Evolutionary conservation across 345 rosid genomes (phyloP).

Genomic region (Euclidium syriacum): DNA sequence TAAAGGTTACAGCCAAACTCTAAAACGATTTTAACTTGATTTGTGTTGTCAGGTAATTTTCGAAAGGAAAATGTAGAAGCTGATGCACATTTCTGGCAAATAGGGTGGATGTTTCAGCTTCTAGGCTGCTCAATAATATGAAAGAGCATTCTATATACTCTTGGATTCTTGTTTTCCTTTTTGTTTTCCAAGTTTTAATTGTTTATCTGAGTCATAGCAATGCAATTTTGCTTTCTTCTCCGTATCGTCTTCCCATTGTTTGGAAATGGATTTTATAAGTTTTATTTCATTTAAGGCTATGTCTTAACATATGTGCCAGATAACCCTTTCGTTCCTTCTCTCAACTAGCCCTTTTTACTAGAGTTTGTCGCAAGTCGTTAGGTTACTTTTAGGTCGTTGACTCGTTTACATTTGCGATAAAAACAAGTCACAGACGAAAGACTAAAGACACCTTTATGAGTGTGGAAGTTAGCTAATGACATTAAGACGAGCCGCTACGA

Average conservation of each 20-base stretch:
- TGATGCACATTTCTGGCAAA: not conserved
- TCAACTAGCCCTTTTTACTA: not conserved
- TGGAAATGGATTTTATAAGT: not conserved
- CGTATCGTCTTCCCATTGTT: not conserved
- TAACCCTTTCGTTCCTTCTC: not conserved
- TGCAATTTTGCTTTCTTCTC: not conserved
- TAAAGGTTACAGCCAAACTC: not conserved
- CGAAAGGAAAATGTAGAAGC: not conserved
- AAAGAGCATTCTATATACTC: slow-evolving; percentile 13
- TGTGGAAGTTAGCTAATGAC: not conserved
- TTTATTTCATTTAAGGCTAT: not conserved
- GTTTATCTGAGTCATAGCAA: not conserved
- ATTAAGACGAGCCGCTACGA: no score
- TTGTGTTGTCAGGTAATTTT: slow-evolving; percentile 13
- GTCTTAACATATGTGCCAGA: not conserved
- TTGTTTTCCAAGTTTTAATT: not conserved
- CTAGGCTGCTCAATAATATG: not conserved
- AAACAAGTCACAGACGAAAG: not conserved
- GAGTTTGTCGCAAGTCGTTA: not conserved
- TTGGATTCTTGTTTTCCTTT: not conserved
- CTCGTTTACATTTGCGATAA: not conserved
- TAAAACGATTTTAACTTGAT: not conserved
- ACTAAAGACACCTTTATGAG: not conserved
- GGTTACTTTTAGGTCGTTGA: not conserved
- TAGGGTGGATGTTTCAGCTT: not conserved